Conservation (phyloP, 2,329 filamentous ascomycete genomes). For the Verticillium tricorpus region DNA sequence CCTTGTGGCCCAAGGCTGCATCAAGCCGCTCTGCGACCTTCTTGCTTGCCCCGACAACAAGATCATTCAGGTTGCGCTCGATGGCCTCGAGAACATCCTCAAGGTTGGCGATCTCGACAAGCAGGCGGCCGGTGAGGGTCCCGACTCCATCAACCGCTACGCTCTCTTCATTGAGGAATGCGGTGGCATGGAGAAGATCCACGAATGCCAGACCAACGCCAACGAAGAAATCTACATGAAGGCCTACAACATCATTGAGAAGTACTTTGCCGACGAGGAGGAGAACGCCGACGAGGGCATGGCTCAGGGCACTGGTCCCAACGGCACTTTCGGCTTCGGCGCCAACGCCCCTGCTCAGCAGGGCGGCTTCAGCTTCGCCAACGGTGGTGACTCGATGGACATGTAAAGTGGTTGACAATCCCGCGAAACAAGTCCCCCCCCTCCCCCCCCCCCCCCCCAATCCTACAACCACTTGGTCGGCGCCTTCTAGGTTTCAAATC, state of each 20-base stretch:
- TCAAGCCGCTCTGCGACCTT: conserved; percentile 94
- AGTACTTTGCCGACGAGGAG: conserved; percentile 99
- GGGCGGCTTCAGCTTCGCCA: conserved; percentile 92
- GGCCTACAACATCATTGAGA: conserved; percentile 99
- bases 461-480: too few species aligned
- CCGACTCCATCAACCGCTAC: conserved; percentile 87
- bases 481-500: not conserved
- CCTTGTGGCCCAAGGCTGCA: conserved; percentile 87
- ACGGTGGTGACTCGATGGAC: conserved; percentile 60
- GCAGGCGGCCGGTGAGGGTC: conserved; percentile 71
- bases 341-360: conserved; percentile 52
- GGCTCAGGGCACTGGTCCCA: conserved; percentile 63
- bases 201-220: conserved; percentile 99
- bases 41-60: conserved; percentile 98
- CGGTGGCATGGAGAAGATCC: conserved; percentile 99
- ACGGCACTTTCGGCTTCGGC: conserved; percentile 77
- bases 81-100: conserved; percentile 97
- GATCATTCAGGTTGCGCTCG: conserved; percentile 97
- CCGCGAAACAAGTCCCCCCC: not conserved
- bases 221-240: conserved; percentile 99
- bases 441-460: not conserved
- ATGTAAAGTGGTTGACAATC: conserved; percentile 41
- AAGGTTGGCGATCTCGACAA: conserved; percentile 99
- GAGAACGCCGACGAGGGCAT: conserved; percentile 82
- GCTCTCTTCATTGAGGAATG: conserved; percentile 98